These are phyloP conservation scores for Hypoxylon sp. DNA, from an alignment of 2,329 filamentous ascomycete species.

Conservation along the genomic window DNA sequence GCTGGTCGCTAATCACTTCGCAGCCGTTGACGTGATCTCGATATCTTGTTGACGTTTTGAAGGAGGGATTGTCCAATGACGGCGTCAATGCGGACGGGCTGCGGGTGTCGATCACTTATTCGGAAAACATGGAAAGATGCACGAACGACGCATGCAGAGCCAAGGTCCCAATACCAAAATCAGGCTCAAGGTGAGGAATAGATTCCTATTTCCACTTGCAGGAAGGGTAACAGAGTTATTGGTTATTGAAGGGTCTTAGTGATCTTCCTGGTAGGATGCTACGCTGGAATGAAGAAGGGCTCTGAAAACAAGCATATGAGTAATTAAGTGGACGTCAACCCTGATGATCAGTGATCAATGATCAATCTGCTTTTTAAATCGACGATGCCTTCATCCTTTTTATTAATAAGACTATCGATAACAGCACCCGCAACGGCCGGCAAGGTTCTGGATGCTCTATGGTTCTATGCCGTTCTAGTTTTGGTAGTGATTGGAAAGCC, in stretches of 20 bases:
- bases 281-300: conserved; percentile 25
- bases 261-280: conserved; percentile 12
- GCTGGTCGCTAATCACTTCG: conserved; percentile 44
- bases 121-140: conserved; percentile 26
- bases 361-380: conserved; percentile 10
- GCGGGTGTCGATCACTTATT: conserved; percentile 30
- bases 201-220: conserved; percentile 6
- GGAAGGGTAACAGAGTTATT: conserved; percentile 18
- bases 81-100: conserved; percentile 31
- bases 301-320: conserved; percentile 26
- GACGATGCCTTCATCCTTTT: conserved; percentile 26
- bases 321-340: conserved; percentile 5
- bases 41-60: conserved; percentile 46
- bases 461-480: conserved; percentile 43
- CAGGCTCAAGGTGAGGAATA: conserved; percentile 20
- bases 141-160: conserved; percentile 32
- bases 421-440: background rate
- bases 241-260: conserved; percentile 4
- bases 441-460: conserved; percentile 33
- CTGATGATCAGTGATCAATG: conserved; percentile 13
- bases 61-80: conserved; percentile 47
- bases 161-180: conserved; percentile 18
- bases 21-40: conserved; percentile 44
- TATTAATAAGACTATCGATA: conserved; percentile 25
- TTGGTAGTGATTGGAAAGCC: conserved; percentile 31